Percentiles rank a stretch among this genome's conserved stretches.
phyloP scores from a whole-genome alignment of 805 yeast genomes.

The Blastobotrys robertii region DNA sequence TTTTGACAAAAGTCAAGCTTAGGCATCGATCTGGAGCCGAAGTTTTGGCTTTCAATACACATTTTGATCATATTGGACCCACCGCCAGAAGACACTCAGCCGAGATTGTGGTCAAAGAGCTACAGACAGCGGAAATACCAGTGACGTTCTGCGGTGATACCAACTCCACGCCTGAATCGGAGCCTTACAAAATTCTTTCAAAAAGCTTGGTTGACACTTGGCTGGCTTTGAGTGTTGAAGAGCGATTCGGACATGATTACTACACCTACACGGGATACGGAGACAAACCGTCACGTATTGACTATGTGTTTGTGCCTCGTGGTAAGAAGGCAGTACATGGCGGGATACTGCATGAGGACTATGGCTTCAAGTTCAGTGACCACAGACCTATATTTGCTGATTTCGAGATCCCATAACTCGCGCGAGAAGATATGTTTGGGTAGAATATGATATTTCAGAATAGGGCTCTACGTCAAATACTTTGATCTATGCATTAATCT shows the following conservation, averaged over 20 bases:
- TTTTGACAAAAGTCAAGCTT: conserved; percentile 23
- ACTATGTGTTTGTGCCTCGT: conserved; percentile 3
- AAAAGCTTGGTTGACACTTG: conserved; percentile 28
- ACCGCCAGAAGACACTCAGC: conserved; percentile 39
- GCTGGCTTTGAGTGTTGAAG: neutral
- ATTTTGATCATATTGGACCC: conserved; percentile 41
- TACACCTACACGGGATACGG: conserved; percentile 2
- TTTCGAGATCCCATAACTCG: neutral
- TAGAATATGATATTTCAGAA: too few species aligned
- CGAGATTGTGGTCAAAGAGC: conserved; percentile 31
- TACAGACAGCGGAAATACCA: conserved; percentile 29
- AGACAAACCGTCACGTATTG: conserved; percentile 1
- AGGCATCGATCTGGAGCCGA: conserved; percentile 10
- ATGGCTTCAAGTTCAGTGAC: conserved; percentile 3
- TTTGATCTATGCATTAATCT: too few species aligned
- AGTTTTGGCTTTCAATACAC: conserved; percentile 36
- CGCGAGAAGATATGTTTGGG: too few species aligned
- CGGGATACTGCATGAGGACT: conserved; percentile 4
- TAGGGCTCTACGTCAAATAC: too few species aligned
- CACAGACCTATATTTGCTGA: conserved; percentile 4
- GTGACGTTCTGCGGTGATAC: conserved; percentile 48
- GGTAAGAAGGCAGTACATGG: neutral
- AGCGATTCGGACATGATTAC: conserved; percentile 2
- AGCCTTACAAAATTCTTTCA: conserved; percentile 34
- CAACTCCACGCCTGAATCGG: conserved; percentile 40